Conservation (phyloP, 169 alveolate genomes). For the Plasmodium vivax region DNA sequence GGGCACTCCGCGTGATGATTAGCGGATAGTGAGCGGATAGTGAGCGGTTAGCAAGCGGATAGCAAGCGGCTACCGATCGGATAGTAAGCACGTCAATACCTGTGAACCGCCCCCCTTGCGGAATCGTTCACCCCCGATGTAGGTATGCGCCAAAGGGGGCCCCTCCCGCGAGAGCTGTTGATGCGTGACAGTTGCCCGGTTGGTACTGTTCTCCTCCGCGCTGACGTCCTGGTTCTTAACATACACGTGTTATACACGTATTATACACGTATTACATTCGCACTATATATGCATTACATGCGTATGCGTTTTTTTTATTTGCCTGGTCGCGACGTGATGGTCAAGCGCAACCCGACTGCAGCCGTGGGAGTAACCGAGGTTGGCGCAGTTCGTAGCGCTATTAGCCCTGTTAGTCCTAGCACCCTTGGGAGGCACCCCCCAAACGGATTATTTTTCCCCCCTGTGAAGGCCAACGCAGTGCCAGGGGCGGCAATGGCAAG, state of each 20-base stretch:
- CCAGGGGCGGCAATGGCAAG: not conserved
- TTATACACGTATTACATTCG: not conserved
- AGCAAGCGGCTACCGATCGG: too few species aligned
- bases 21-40: too few species aligned
- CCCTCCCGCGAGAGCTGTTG: not conserved
- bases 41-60: too few species aligned
- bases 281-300: too few species aligned
- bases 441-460: not conserved
- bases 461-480: not conserved
- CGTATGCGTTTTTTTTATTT: not conserved
- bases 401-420: not conserved
- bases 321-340: not conserved
- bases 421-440: not conserved
- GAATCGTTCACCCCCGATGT: not conserved
- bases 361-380: not conserved
- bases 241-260: not conserved
- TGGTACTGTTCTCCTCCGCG: not conserved
- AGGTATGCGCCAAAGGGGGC: not conserved
- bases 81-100: not conserved
- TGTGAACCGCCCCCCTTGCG: not conserved
- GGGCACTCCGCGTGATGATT: too few species aligned
- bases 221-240: not conserved
- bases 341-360: not conserved
- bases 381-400: not conserved
- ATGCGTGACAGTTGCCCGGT: not conserved